phyloP scores from a whole-genome alignment of 495 filamentous ascomycete species.

The Bryoglossum gracile region DNA sequence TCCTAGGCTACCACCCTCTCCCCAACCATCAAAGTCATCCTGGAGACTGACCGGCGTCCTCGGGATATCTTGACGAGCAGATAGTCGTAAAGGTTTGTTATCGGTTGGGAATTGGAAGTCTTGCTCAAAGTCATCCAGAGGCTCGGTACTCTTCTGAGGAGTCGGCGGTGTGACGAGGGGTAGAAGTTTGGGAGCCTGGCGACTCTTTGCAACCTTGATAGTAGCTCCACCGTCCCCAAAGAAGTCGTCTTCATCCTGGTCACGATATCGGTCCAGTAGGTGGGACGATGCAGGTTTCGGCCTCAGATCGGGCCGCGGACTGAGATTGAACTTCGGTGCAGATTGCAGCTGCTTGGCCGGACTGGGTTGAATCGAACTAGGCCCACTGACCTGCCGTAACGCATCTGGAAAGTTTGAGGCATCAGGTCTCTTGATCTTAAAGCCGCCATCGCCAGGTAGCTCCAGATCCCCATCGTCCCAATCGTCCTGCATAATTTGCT shows the following conservation, averaged over 20 bases:
- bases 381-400: slow-evolving; percentile 53
- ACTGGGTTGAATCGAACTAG: slow-evolving; percentile 31
- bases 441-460: slow-evolving; percentile 47
- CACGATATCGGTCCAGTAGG: slow-evolving; percentile 52
- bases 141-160: slow-evolving; percentile 34
- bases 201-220: slow-evolving; percentile 59
- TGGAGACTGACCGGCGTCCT: slow-evolving; percentile 49
- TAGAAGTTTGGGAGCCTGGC: slow-evolving; percentile 42
- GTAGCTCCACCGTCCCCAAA: slow-evolving; percentile 55
- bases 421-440: slow-evolving; percentile 57
- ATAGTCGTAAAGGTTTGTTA: slow-evolving; percentile 51
- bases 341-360: slow-evolving; percentile 30
- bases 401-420: slow-evolving; percentile 58
- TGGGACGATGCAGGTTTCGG: slow-evolving; percentile 25
- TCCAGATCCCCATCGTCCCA: slow-evolving; percentile 93
- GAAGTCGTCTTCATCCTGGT: slow-evolving; percentile 53
- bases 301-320: slow-evolving; percentile 9
- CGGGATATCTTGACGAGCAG: slow-evolving; percentile 49
- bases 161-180: slow-evolving; percentile 51
- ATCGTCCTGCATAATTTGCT: slow-evolving; percentile 65
- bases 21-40: slow-evolving; percentile 88
- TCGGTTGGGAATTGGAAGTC: slow-evolving; percentile 67
- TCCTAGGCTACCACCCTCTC: slow-evolving; percentile 75
- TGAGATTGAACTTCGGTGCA: slow-evolving; percentile 25
- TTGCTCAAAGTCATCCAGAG: slow-evolving; percentile 62